phyloP scores from a whole-genome alignment of 108 stramenopile species.

The Cyclotella atomus region DNA sequence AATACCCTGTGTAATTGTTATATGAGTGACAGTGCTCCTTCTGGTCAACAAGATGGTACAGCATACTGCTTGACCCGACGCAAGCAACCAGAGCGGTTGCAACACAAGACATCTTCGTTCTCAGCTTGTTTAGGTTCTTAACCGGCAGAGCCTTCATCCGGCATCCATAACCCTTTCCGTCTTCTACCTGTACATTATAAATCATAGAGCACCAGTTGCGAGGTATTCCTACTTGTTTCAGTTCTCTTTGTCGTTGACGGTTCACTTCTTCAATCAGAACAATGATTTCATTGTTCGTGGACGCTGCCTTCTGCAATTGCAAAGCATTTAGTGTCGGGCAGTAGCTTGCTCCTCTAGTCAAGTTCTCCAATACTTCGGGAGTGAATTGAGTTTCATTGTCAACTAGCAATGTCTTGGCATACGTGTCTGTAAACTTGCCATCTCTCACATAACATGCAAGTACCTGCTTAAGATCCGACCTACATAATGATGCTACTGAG shows the following conservation, averaged over 20 bases:
- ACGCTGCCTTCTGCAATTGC: not conserved
- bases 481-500: not conserved
- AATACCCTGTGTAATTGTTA: not conserved
- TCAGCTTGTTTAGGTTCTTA: not conserved
- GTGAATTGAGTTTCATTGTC: not conserved
- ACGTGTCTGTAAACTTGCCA: not conserved
- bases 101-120: not conserved
- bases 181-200: constrained; percentile 2
- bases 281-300: not conserved
- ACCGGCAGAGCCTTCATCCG: not conserved
- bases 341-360: not conserved
- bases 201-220: not conserved
- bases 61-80: not conserved
- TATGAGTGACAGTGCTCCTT: not conserved
- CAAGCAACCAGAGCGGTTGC: not conserved
- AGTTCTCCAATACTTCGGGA: not conserved
- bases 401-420: not conserved
- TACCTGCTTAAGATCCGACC: not conserved
- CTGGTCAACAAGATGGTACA: not conserved
- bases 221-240: not conserved
- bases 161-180: not conserved
- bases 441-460: not conserved
- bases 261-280: not conserved
- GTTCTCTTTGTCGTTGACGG: not conserved
- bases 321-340: not conserved